These are phyloP conservation scores for Quercus mongolica DNA, from an alignment of 306 rosid genomes.

Conservation along the genomic window DNA sequence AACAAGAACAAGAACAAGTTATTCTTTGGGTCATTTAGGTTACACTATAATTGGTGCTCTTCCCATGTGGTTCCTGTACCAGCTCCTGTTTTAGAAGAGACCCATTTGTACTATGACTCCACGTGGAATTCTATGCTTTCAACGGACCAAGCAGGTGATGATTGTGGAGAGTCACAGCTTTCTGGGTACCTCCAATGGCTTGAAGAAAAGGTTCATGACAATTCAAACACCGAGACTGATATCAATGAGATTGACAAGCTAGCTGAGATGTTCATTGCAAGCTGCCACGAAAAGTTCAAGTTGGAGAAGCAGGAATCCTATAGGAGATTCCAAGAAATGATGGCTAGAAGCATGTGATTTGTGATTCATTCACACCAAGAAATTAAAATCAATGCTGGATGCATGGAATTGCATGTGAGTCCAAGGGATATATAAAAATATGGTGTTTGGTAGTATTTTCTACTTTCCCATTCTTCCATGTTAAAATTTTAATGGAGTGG, in stretches of 20 bases:
- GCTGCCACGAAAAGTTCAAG: slow-evolving; percentile 72
- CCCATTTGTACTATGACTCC: slow-evolving; percentile 38
- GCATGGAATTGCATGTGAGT: not conserved
- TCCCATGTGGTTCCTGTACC: slow-evolving; percentile 62
- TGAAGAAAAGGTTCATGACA: slow-evolving; percentile 48
- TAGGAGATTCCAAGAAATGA: slow-evolving; percentile 75
- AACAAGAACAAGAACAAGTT: slow-evolving; percentile 34
- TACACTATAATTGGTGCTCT: slow-evolving; percentile 88
- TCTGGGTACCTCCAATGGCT: slow-evolving; percentile 83
- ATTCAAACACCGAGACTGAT: not conserved
- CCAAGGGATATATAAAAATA: not conserved
- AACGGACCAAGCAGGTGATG: slow-evolving; percentile 17
- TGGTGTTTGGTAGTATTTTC: not conserved
- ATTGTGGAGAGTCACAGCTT: slow-evolving; percentile 38
- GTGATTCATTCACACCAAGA: not conserved
- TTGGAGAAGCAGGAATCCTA: slow-evolving; percentile 90
- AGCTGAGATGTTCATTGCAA: slow-evolving; percentile 80
- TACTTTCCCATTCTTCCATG: slow-evolving; percentile 9
- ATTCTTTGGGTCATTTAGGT: slow-evolving; percentile 74
- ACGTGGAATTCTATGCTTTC: slow-evolving; percentile 34
- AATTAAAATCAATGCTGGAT: not conserved
- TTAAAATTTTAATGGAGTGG: slow-evolving; percentile 5
- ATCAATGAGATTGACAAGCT: slow-evolving; percentile 54
- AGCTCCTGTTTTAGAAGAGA: slow-evolving; percentile 28
- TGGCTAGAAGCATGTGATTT: slow-evolving; percentile 50